A percentile compares a stretch with the other conserved stretches of the same genome.
Conservation (phyloP, 2,329 filamentous ascomycete genomes). For the Beauveria scarabaeidicola region DNA sequence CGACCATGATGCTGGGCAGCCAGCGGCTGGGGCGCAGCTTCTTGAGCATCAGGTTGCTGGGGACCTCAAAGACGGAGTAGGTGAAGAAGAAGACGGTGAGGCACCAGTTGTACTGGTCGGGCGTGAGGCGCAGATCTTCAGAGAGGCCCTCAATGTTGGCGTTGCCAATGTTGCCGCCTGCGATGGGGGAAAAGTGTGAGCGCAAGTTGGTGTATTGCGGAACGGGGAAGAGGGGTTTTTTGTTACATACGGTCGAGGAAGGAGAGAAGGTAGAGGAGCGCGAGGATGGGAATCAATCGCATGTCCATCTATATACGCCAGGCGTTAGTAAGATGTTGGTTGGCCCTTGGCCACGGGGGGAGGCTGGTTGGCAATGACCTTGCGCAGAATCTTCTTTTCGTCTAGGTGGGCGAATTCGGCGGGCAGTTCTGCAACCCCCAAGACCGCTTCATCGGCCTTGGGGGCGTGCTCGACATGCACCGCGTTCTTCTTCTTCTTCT, state of each 20-base stretch:
- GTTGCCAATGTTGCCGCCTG: constrained; percentile 12
- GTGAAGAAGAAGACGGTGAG: constrained; percentile 34
- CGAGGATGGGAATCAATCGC: constrained; percentile 48
- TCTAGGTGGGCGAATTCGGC: constrained; percentile 28
- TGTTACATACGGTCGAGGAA: constrained; percentile 44
- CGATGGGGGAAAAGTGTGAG: not conserved
- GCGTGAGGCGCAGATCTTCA: constrained; percentile 1
- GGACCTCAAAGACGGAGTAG: constrained; percentile 48
- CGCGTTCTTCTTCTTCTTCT: not conserved
- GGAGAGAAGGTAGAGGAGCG: constrained; percentile 53
- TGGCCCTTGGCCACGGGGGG: not conserved
- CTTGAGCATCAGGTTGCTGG: constrained; percentile 74
- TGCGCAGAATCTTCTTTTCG: constrained; percentile 47
- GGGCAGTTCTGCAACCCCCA: not conserved
- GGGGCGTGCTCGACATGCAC: constrained; percentile 1
- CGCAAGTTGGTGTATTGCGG: not conserved
- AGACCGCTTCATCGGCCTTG: not conserved
- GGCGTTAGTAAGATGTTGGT: not conserved
- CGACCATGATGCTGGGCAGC: constrained; percentile 61
- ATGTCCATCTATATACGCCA: constrained; percentile 30
- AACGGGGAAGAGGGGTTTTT: not conserved
- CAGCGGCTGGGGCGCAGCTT: constrained; percentile 64
- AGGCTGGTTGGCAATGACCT: constrained; percentile 20
- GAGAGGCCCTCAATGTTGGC: constrained; percentile 19
- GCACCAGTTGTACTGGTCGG: constrained; percentile 28